Percentiles rank a stretch among this genome's conserved stretches.
Evolutionary conservation across 2,329 filamentous ascomycete species (phyloP).

Genomic region (Trichoderma koningii): DNA sequence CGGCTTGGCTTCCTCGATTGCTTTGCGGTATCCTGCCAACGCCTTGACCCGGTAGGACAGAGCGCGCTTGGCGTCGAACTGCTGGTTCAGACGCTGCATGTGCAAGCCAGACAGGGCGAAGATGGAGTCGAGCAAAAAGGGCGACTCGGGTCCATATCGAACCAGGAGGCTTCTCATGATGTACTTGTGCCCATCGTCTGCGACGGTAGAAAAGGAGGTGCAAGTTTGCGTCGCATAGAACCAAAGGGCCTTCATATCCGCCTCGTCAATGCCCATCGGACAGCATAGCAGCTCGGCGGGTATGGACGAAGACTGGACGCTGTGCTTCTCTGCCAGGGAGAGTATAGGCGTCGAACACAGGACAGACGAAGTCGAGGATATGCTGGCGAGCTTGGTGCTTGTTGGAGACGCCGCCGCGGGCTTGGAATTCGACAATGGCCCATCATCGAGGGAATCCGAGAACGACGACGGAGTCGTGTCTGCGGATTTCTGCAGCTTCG

Average conservation of each 20-base stretch:
- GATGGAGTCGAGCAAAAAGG: constrained; percentile 58
- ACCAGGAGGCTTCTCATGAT: constrained; percentile 52
- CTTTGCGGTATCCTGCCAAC: constrained; percentile 54
- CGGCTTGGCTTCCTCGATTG: constrained; percentile 51
- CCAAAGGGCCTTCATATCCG: constrained; percentile 59
- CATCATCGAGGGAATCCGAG: not conserved
- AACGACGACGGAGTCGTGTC: not conserved
- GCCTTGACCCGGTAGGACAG: constrained; percentile 52
- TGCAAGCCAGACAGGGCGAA: constrained; percentile 55
- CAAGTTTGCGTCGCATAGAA: constrained; percentile 54
- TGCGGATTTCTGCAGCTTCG: not conserved
- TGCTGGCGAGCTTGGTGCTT: not conserved
- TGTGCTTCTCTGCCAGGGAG: not conserved
- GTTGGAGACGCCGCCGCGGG: not conserved
- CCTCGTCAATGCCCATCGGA: constrained; percentile 40
- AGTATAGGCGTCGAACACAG: constrained; percentile 8
- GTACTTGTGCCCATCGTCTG: constrained; percentile 41
- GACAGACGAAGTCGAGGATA: constrained; percentile 20
- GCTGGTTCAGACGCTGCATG: constrained; percentile 46
- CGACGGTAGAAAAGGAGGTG: constrained; percentile 49
- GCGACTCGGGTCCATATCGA: constrained; percentile 53
- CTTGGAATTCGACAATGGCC: not conserved
- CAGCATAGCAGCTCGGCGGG: constrained; percentile 37
- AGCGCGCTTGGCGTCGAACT: constrained; percentile 44
- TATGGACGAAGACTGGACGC: constrained; percentile 14